Conservation (phyloP, 441 rosid species). For the Hypseocharis bilobata region DNA sequence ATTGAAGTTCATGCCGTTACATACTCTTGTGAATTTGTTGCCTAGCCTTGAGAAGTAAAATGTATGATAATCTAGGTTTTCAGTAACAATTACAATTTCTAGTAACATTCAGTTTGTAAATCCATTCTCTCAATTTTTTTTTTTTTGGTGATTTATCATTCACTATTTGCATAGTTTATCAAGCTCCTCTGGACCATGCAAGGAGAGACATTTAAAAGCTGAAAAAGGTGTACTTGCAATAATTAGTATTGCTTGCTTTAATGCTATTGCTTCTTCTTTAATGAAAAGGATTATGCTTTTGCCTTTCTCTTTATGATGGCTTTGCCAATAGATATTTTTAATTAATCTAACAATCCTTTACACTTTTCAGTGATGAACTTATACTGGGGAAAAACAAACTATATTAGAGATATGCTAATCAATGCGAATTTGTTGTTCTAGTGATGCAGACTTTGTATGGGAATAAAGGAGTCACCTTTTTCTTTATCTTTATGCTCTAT, state of each 20-base stretch:
- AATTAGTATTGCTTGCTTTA: conserved; percentile 13
- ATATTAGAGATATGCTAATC: not conserved
- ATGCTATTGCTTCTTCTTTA: conserved; percentile 24
- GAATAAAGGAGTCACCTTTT: not conserved
- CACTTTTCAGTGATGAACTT: not conserved
- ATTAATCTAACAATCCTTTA: not conserved
- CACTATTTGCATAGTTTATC: conserved; percentile 7
- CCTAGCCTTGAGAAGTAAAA: not conserved
- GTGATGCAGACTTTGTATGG: not conserved
- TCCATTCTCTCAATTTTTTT: not conserved
- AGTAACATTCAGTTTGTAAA: not conserved
- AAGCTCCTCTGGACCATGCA: conserved; percentile 13
- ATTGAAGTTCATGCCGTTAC: not conserved
- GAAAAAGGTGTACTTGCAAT: conserved; percentile 9
- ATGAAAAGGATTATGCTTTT: conserved; percentile 23
- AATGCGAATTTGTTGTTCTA: not conserved
- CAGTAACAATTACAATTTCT: not conserved
- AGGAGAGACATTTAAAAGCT: conserved; percentile 11
- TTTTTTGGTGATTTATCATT: not conserved
- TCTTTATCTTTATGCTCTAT: not conserved
- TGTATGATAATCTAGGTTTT: not conserved
- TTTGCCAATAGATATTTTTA: conserved; percentile 15
- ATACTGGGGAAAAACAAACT: not conserved
- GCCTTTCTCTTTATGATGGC: conserved; percentile 17
- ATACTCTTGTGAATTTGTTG: not conserved